Evolutionary conservation across 2,329 filamentous ascomycete genomes (phyloP).

Genomic region (Aspergillus texensis): DNA sequence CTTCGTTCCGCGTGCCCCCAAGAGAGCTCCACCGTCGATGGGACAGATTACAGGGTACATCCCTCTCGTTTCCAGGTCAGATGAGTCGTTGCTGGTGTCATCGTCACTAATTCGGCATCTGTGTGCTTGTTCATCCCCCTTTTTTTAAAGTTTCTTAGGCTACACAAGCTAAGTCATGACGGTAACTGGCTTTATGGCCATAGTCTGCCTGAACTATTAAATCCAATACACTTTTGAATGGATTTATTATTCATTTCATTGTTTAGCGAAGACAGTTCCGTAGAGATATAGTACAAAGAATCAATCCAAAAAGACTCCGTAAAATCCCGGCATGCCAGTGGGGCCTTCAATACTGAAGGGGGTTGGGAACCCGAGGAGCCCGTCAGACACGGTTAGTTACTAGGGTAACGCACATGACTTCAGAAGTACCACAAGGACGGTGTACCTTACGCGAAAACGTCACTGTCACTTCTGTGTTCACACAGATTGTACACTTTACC

Average conservation of each 20-base stretch:
- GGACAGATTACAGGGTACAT: conserved; percentile 10
- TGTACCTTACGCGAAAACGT: not conserved
- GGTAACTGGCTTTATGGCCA: not conserved
- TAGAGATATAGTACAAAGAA: not conserved
- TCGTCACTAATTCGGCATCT: not conserved
- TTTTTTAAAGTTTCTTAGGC: conserved; percentile 6
- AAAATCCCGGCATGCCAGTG: conserved; percentile 20
- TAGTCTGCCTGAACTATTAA: not conserved
- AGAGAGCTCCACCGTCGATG: conserved; percentile 7
- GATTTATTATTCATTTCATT: not conserved
- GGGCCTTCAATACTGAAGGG: conserved; percentile 4
- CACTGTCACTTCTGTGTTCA: not conserved
- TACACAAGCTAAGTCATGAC: not conserved
- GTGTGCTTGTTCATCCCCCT: not conserved
- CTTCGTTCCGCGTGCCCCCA: conserved; percentile 23
- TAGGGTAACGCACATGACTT: conserved; percentile 25
- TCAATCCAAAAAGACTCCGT: conserved; percentile 12
- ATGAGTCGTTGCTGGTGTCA: conserved; percentile 14
- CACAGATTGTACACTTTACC: not conserved
- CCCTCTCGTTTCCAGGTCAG: conserved; percentile 12
- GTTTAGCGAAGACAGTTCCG: not conserved
- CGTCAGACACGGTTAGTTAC: conserved; percentile 21
- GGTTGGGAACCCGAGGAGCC: conserved; percentile 9
- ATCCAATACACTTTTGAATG: not conserved
- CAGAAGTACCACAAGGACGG: conserved; percentile 1